phyloP scores from a whole-genome alignment of 352 stramenopile genomes.

The Phytophthora brassicae region DNA sequence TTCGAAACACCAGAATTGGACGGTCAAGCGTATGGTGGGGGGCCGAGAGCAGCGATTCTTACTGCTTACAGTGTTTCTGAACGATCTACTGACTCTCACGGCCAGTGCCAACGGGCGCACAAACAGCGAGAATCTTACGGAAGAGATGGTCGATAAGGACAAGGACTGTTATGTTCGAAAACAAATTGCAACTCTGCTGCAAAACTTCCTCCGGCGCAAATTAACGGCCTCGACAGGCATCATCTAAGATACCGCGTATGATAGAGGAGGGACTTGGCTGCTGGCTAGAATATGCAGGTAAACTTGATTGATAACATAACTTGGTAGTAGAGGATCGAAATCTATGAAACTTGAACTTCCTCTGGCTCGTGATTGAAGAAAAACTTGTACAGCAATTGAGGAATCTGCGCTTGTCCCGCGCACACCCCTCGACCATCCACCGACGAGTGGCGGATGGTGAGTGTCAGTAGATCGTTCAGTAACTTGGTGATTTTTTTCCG shows the following conservation, averaged over 20 bases:
- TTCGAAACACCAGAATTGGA: constrained; percentile 30
- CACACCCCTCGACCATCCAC: constrained; percentile 16
- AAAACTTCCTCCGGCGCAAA: constrained; percentile 30
- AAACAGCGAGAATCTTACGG: constrained; percentile 2
- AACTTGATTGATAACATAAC: too few species aligned
- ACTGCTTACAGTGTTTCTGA: constrained; percentile 32
- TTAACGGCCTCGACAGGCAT: constrained; percentile 34
- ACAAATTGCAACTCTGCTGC: constrained; percentile 20
- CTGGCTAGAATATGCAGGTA: too few species aligned
- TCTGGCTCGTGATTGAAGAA: constrained; percentile 19
- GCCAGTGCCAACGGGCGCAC: constrained; percentile 8
- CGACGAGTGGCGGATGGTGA: constrained; percentile 27
- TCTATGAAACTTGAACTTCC: constrained; percentile 11
- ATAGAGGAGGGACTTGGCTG: too few species aligned
- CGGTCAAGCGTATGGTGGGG: constrained; percentile 27
- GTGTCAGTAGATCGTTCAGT: constrained; percentile 24
- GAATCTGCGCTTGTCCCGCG: constrained; percentile 30
- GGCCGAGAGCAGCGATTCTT: constrained; percentile 28
- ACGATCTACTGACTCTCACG: constrained; percentile 28
- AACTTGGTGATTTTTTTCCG: constrained; percentile 29
- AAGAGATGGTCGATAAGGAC: constrained; percentile 3
- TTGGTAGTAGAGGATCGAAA: too few species aligned
- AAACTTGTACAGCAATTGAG: constrained; percentile 33
- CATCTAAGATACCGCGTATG: too few species aligned
- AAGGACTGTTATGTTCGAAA: constrained; percentile 19